Base-by-base conservation (phyloP, 768 basidiomycete genomes). In the Auriscalpium microsporum region DNA sequence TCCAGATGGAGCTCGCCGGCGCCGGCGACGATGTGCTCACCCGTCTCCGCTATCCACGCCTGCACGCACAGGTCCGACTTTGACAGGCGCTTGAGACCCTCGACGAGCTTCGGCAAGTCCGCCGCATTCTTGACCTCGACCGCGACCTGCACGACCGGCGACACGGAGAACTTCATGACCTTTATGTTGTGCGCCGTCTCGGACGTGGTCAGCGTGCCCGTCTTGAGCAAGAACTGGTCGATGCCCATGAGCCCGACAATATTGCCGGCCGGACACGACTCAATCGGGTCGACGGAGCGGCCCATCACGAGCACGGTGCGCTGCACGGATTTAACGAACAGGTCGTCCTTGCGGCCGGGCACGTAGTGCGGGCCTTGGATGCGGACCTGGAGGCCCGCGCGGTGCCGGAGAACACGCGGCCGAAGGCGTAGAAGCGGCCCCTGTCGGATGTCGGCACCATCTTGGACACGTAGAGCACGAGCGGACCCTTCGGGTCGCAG, bases 291-390 rank as follows among this genome's bases (percentile, higher is more conserved):
- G 67, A 97, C 87, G 72, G 87, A 87, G 71, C 94, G 92, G 72
- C 96, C 96, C 96, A 99, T 99, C 96, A 99, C 98, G 70, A 99
- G 82, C 48, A 99, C 91, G 45, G 96, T 99, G 59, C 96, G 91
- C 77, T 99, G 96, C 66, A 99, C 86, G 52, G 94, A 89, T 81
- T 98, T 98, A 77, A 97, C 71, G 77, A 96, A 97, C 55, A 96
- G 75, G 73, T 99, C 96, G 0, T 96, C 91, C 79, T 98, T 99
- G 84, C 94, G 94, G 65, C 96, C 96, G 35, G 96, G 96, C 56
- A 94, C 55, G 74, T 94, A 99, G 82, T 98, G 98, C 63, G 96
- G 96, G 17, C 96, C 96, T 75, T 99, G 96, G 66, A 99, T 98
- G 67, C 96, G 93, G 75, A 97, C 83, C 78, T 99, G 98, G 68